phyloP scores from a whole-genome alignment of 2,329 filamentous ascomycete genomes.

The Diaporthe humulicola region DNA sequence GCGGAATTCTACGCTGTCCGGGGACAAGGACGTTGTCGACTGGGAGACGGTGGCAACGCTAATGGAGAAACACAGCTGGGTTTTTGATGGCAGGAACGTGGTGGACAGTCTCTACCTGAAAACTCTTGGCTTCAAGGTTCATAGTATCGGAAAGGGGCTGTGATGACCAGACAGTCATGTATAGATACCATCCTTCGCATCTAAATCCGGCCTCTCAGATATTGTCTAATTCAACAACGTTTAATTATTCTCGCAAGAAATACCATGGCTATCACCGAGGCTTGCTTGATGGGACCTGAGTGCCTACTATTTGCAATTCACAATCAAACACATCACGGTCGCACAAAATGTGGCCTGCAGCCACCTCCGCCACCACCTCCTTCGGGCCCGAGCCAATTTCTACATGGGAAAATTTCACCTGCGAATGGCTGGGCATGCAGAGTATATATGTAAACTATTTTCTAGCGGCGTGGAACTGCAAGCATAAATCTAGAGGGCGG shows the following conservation, averaged over 20 bases:
- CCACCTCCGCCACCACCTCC: background rate
- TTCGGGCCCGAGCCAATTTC: background rate
- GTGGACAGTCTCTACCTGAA: slow-evolving; percentile 36
- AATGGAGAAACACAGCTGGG: slow-evolving; percentile 41
- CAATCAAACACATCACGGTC: background rate
- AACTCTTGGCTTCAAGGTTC: slow-evolving; percentile 40
- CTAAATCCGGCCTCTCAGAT: background rate
- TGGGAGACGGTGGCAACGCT: slow-evolving; percentile 37
- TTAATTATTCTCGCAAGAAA: background rate
- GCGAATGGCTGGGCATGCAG: background rate
- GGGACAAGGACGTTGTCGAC: slow-evolving; percentile 36
- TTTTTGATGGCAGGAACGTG: slow-evolving; percentile 40
- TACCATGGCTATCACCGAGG: background rate
- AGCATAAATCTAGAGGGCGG: background rate
- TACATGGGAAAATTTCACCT: background rate
- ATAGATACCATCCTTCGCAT: background rate
- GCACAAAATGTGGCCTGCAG: background rate
- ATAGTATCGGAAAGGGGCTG: slow-evolving; percentile 39
- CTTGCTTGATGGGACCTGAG: background rate
- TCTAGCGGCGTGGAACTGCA: background rate
- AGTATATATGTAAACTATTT: background rate
- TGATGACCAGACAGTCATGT: background rate
- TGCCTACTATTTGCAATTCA: background rate
- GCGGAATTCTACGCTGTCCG: slow-evolving; percentile 28
- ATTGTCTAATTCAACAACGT: background rate